Percentiles rank a stretch among this genome's conserved stretches.
Conservation (phyloP, 257 asterid genomes). For the Agastache rugosa region DNA sequence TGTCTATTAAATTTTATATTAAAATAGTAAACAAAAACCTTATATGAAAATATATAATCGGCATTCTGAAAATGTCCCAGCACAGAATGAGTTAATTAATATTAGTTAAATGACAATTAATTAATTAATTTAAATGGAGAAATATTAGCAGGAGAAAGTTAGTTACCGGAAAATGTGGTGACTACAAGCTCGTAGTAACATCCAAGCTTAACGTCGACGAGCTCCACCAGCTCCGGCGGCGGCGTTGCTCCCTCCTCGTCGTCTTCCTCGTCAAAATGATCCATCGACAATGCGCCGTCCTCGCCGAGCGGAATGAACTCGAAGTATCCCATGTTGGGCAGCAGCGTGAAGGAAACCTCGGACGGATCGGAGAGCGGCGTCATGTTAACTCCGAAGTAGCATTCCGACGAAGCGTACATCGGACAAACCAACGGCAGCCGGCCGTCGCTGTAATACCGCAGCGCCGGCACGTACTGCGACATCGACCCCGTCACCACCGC, state of each 20-base stretch:
- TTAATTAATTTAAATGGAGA: neutral
- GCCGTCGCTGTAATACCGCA: conserved; percentile 63
- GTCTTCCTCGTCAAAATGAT: conserved; percentile 52
- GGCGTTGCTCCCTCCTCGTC: conserved; percentile 47
- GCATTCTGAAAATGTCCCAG: no score
- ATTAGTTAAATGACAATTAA: neutral
- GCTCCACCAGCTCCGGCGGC: conserved; percentile 57
- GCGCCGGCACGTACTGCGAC: conserved; percentile 77
- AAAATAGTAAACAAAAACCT: no score
- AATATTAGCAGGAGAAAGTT: no score
- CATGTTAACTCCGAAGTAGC: conserved; percentile 75
- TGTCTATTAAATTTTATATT: no score
- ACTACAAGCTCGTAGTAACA: conserved; percentile 73
- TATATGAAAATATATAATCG: no score
- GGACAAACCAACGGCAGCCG: conserved; percentile 68
- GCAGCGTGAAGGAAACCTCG: conserved; percentile 66
- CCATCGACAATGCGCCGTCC: conserved; percentile 51
- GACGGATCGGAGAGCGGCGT: conserved; percentile 63
- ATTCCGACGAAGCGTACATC: conserved; percentile 80
- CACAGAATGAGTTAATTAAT: no score
- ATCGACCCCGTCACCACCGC: conserved; percentile 86
- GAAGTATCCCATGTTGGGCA: conserved; percentile 78
- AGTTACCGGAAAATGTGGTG: conserved; percentile 73
- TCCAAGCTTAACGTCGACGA: conserved; percentile 63
- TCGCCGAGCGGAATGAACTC: conserved; percentile 72